These are phyloP conservation scores for Lasiosphaeriaceae sp. DNA, from an alignment of 495 filamentous ascomycete species.

Conservation along the genomic window DNA sequence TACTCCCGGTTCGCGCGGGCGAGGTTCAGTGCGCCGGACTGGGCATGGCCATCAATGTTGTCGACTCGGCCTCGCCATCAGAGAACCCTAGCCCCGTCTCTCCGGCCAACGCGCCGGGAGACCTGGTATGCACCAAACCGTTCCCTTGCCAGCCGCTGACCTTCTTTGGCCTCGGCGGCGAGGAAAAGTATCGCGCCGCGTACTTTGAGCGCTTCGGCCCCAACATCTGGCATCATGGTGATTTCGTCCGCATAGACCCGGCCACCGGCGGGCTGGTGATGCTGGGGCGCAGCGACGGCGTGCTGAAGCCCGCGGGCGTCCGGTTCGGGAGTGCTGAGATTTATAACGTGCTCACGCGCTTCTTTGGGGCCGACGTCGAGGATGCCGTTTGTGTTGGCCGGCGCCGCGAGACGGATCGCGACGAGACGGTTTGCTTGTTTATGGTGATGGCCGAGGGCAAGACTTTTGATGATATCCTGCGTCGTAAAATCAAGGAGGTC, in stretches of 20 bases:
- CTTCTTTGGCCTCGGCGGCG: slow-evolving; percentile 77
- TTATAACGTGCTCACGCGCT: slow-evolving; percentile 80
- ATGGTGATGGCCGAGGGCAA: slow-evolving; percentile 62
- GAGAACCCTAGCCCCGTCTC: slow-evolving; percentile 37
- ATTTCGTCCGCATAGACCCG: slow-evolving; percentile 78
- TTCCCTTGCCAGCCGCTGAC: slow-evolving; percentile 88
- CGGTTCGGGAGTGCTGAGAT: slow-evolving; percentile 82
- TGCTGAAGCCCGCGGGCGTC: slow-evolving; percentile 74
- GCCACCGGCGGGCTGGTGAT: slow-evolving; percentile 74
- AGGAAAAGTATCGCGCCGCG: slow-evolving; percentile 67
- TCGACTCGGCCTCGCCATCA: slow-evolving; percentile 54
- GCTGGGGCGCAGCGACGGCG: slow-evolving; percentile 76
- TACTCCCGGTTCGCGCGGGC: slow-evolving; percentile 80
- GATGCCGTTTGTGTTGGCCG: slow-evolving; percentile 85
- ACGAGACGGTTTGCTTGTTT: slow-evolving; percentile 86
- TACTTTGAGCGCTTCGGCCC: slow-evolving; percentile 79
- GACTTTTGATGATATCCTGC: slow-evolving; percentile 49
- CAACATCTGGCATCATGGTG: slow-evolving; percentile 87
- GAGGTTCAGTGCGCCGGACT: slow-evolving; percentile 89
- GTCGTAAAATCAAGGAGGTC: slow-evolving; percentile 53
- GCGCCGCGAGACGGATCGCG: slow-evolving; percentile 63
- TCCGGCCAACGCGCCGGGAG: slow-evolving; percentile 66
- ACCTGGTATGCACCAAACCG: slow-evolving; percentile 79
- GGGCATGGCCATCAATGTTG: slow-evolving; percentile 83
- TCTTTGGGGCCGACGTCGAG: slow-evolving; percentile 72